Conservation (phyloP, 805 yeast genomes). For the Yueomyces sp. region DNA sequence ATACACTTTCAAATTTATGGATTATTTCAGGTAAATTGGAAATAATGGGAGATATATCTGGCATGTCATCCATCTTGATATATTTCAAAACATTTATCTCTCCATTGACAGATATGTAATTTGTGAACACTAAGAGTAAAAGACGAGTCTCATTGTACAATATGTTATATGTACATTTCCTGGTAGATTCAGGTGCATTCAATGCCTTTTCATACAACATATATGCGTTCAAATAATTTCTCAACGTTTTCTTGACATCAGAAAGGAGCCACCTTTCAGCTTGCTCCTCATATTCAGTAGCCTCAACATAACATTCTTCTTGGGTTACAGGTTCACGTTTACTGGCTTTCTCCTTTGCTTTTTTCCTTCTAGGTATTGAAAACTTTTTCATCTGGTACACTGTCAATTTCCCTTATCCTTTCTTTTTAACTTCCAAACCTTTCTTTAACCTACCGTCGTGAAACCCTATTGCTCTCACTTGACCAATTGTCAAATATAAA, state of each 20-base stretch:
- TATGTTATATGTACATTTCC: constrained; percentile 24
- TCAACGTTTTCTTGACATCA: constrained; percentile 19
- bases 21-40: constrained; percentile 9
- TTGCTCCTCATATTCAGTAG: constrained; percentile 19
- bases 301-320: constrained; percentile 20
- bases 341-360: not conserved
- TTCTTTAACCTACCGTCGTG: no score
- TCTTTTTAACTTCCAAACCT: no score
- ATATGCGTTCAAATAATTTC: constrained; percentile 15
- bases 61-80: constrained; percentile 15
- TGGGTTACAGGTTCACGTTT: constrained; percentile 5
- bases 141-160: constrained; percentile 20
- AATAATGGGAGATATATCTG: constrained; percentile 5
- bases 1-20: constrained; percentile 10
- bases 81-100: constrained; percentile 18
- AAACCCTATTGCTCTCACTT: no score
- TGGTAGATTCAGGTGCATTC: constrained; percentile 12
- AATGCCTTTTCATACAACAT: constrained; percentile 24
- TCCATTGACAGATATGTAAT: constrained; percentile 18
- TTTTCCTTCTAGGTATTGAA: not conserved
- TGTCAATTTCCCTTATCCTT: no score
- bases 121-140: constrained; percentile 17
- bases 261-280: constrained; percentile 25
- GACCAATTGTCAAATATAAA: no score
- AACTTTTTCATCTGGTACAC: no score